Conservation (phyloP, 1,139 yeast species). For the Geotrichum reessii region DNA sequence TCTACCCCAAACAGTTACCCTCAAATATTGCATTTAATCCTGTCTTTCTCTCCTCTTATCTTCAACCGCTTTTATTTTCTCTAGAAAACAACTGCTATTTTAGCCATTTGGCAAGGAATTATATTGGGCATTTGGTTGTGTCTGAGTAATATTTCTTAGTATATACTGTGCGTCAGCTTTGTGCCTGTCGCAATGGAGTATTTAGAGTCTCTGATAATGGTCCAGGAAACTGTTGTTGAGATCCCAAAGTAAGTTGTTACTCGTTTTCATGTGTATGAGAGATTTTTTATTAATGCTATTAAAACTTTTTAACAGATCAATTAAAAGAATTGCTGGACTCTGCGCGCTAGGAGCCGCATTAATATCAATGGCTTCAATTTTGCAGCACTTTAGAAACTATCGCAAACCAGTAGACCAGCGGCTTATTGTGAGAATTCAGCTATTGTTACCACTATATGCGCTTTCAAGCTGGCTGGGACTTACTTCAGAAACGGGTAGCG, state of each 20-base stretch:
- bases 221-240: not conserved
- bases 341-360: slow-evolving; percentile 35
- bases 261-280: not conserved
- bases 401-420: slow-evolving; percentile 87
- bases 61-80: not conserved
- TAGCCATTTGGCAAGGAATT: not conserved
- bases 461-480: slow-evolving; percentile 54
- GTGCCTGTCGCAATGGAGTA: not conserved
- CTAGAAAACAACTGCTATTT: not conserved
- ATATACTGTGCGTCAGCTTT: not conserved
- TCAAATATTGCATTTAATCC: not conserved
- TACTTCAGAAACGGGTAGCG: slow-evolving; percentile 42
- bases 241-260: slow-evolving; percentile 2
- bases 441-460: slow-evolving; percentile 51
- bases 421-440: slow-evolving; percentile 70
- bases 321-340: slow-evolving; percentile 15
- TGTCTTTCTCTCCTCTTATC: not conserved
- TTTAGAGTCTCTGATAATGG: not conserved
- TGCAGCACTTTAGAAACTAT: slow-evolving; percentile 59
- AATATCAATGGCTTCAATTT: slow-evolving; percentile 46
- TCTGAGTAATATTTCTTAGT: not conserved
- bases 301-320: slow-evolving; percentile 1
- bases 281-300: not conserved
- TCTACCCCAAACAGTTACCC: not conserved
- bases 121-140: not conserved